Percentiles rank a stretch among this genome's conserved stretches.
Evolutionary conservation across 768 basidiomycete genomes (phyloP).

Genomic region (Panaeolus cyanescens): DNA sequence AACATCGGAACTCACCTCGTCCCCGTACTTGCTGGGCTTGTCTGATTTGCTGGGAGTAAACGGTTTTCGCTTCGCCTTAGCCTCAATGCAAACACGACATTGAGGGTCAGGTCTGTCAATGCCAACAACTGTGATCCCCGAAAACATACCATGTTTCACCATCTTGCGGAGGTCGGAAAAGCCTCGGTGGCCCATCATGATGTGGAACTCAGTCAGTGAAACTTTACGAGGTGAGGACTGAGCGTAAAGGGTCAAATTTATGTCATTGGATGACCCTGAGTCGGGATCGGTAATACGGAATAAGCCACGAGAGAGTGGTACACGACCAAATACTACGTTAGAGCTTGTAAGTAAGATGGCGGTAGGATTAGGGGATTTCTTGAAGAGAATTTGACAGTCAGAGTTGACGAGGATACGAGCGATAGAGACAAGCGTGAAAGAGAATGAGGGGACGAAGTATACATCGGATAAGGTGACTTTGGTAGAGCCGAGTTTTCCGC

Average conservation of each 20-base stretch:
- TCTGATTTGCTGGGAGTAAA: slow-evolving; percentile 28
- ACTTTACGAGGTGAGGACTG: slow-evolving; percentile 10
- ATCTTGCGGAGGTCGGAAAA: slow-evolving; percentile 24
- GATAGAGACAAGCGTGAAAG: slow-evolving; percentile 30
- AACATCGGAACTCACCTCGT: slow-evolving; percentile 21
- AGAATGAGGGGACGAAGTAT: slow-evolving; percentile 26
- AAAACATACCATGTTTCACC: slow-evolving; percentile 27
- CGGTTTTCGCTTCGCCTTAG: slow-evolving; percentile 26
- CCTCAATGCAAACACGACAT: slow-evolving; percentile 31
- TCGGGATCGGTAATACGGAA: slow-evolving; percentile 21
- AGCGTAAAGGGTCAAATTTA: slow-evolving; percentile 10
- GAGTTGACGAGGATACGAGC: slow-evolving; percentile 17
- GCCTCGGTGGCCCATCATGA: slow-evolving; percentile 34
- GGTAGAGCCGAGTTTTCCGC: too few species aligned
- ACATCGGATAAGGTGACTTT: slow-evolving; percentile 10
- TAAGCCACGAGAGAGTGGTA: slow-evolving; percentile 24
- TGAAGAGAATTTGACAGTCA: slow-evolving; percentile 16
- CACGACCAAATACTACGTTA: slow-evolving; percentile 19
- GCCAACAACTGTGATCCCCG: slow-evolving; percentile 29
- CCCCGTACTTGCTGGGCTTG: slow-evolving; percentile 10
- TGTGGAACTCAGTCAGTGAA: slow-evolving; percentile 32
- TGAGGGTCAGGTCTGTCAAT: not conserved
- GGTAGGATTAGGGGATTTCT: slow-evolving; percentile 9
- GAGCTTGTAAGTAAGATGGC: slow-evolving; percentile 12
- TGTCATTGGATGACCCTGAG: not conserved